Evolutionary conservation across 1,284 basidiomycete species (phyloP).

Genomic region (Takashimella tepidaria): DNA sequence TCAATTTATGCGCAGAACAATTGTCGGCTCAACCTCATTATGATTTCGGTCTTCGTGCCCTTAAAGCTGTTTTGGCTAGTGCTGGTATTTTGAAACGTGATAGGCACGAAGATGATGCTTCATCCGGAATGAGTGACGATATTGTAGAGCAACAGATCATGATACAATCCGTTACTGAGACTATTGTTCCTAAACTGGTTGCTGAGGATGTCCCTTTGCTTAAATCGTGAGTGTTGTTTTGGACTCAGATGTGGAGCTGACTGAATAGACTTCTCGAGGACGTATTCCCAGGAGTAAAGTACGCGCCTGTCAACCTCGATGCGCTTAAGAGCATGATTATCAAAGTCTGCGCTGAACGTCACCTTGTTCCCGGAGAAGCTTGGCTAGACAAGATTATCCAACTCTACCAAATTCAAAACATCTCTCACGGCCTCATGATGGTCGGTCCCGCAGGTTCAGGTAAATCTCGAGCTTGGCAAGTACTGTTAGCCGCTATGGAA

Average conservation of each 20-base stretch:
- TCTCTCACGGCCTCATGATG: constrained; percentile 99
- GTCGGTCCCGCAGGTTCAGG: constrained; percentile 96
- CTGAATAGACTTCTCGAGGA: constrained; percentile 75
- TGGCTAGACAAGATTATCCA: constrained; percentile 97
- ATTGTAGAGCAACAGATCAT: constrained; percentile 90
- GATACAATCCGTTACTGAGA: constrained; percentile 99
- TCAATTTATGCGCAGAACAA: constrained; percentile 96
- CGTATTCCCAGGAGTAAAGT: constrained; percentile 94
- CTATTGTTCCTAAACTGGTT: constrained; percentile 96
- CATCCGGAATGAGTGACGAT: constrained; percentile 57
- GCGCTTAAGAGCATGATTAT: constrained; percentile 76
- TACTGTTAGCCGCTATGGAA: constrained; percentile 84
- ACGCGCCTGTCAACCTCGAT: constrained; percentile 81
- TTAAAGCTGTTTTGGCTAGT: constrained; percentile 93
- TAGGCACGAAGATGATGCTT: constrained; percentile 53
- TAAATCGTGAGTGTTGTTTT: constrained; percentile 59
- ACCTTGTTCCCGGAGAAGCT: constrained; percentile 75
- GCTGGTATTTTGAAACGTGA: constrained; percentile 97
- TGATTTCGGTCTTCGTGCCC: constrained; percentile 95
- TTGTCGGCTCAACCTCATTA: constrained; percentile 97
- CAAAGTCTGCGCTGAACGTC: constrained; percentile 79
- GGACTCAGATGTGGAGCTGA: constrained; percentile 4
- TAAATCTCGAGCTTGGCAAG: constrained; percentile 96
- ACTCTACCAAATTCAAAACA: constrained; percentile 98
- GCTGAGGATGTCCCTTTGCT: constrained; percentile 94